Base-by-base conservation (phyloP, 495 filamentous ascomycete genomes). In the Daldinia grandis region DNA sequence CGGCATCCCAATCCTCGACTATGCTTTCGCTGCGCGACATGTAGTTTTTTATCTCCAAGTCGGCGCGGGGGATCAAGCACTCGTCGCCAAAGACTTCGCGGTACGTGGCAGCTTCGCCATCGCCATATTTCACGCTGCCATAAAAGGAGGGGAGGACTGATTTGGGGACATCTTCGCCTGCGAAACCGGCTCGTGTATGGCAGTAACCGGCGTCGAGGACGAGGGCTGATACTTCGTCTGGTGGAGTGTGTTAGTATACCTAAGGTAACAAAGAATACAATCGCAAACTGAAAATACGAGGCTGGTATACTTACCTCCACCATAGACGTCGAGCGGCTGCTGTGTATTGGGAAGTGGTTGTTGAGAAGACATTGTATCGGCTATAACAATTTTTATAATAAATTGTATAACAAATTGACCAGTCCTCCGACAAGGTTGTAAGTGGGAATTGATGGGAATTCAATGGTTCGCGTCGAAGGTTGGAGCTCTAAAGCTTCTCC, bases 161-260 rank as follows among this genome's bases (percentile, higher is more conserved):
- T 85, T 98, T 99, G 62, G 95, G 95, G 3, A 92, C 89, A 81
- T 99, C 95, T 90, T 99, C 95, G 73, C 96, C 95, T 4, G 95
- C 95, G 77, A 97, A 98, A 68, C 95, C 95, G 62, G 94, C 96
- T 81, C 96, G 95, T 15, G 89, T 93, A 73, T 88, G 91, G 50
- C 90, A 92, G 82, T 92, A 97, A 44, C 96, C 95, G 4, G 96
- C 92, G 75, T 99, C 95, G 72, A 99, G 92, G 24, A 99, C 92
- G 75, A 99, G 92, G 27, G 95, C 95, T 15, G 93, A 95, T 57
- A 99, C 93, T 81, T 99, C 95, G 84, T 99, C 95, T 97, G 53
- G 60, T 62, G 61, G 64, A 57, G 49, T 10, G 55, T 0, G 56
- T 64, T 42, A 68, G 69, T 56, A 69, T 47, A 14, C n/a, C n/a